Percentiles rank a stretch among this genome's conserved stretches.
Evolutionary conservation across 2,329 filamentous ascomycete species (phyloP).

Genomic region (Alternaria triticimaculans): DNA sequence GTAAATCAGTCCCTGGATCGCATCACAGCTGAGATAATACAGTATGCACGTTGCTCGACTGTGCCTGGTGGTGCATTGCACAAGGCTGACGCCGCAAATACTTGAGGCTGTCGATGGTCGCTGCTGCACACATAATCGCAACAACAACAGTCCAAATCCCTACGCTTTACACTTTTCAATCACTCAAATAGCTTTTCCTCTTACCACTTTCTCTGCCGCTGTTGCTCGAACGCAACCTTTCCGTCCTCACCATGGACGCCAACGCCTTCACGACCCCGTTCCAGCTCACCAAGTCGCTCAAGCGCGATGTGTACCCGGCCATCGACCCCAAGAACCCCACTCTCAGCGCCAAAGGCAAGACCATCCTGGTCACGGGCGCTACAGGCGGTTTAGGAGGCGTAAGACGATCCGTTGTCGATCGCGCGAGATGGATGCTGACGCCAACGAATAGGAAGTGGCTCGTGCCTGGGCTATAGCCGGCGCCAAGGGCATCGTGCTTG

Average conservation of each 20-base stretch:
- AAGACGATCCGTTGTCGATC: neutral
- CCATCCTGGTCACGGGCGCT: constrained; percentile 28
- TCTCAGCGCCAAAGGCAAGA: constrained; percentile 25
- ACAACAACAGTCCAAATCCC: neutral
- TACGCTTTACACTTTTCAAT: neutral
- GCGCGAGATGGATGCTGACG: neutral
- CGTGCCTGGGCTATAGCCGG: constrained; percentile 33
- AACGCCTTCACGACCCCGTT: constrained; percentile 21
- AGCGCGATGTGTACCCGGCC: constrained; percentile 23
- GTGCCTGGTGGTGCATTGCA: neutral
- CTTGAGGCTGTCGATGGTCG: neutral
- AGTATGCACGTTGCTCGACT: neutral
- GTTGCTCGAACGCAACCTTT: neutral
- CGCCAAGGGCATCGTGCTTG: constrained; percentile 31
- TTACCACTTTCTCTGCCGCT: neutral
- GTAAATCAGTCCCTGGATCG: neutral
- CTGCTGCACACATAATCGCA: neutral
- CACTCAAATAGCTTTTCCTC: neutral
- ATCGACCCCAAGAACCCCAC: constrained; percentile 21
- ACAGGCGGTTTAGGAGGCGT: constrained; percentile 23
- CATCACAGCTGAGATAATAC: neutral
- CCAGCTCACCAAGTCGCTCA: constrained; percentile 25
- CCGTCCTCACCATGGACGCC: neutral
- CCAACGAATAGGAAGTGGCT: constrained; percentile 21
- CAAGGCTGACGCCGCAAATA: neutral